phyloP scores from a whole-genome alignment of 2,329 filamentous ascomycete species.

The Pestalotiopsis sp. region DNA sequence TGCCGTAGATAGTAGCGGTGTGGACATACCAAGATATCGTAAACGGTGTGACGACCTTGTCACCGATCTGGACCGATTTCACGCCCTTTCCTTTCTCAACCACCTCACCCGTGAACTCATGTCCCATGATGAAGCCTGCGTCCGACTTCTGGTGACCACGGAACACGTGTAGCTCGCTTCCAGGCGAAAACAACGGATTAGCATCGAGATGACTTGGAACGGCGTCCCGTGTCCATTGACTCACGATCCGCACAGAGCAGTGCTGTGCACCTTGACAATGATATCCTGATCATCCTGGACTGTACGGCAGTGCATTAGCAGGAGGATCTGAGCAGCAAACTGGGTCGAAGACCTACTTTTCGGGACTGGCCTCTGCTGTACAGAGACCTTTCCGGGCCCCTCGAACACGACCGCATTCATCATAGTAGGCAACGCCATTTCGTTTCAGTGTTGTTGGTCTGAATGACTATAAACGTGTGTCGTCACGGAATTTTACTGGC shows the following conservation, averaged over 20 bases:
- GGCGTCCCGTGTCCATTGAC: conserved; percentile 29
- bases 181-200: conserved; percentile 4
- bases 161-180: conserved; percentile 82
- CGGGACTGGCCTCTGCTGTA: conserved; percentile 81
- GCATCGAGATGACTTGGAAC: neutral
- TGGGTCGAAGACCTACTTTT: conserved; percentile 41
- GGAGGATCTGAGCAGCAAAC: neutral
- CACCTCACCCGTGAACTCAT: conserved; percentile 84
- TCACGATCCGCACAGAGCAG: conserved; percentile 86
- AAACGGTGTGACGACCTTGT: conserved; percentile 82
- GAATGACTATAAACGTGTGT: neutral
- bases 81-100: conserved; percentile 70
- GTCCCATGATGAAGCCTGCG: conserved; percentile 71
- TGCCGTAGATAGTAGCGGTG: neutral
- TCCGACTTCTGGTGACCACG: conserved; percentile 76
- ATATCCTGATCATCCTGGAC: conserved; percentile 74
- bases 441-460: conserved; percentile 28
- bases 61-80: conserved; percentile 70
- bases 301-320: conserved; percentile 27
- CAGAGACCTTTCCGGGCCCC: conserved; percentile 71
- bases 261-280: conserved; percentile 80
- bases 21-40: conserved; percentile 72
- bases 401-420: conserved; percentile 94
- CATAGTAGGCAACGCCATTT: conserved; percentile 41
- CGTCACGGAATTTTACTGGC: neutral